Evolutionary conservation across 1,284 basidiomycete species (phyloP).

Genomic region (Tilletiaria anomala): DNA sequence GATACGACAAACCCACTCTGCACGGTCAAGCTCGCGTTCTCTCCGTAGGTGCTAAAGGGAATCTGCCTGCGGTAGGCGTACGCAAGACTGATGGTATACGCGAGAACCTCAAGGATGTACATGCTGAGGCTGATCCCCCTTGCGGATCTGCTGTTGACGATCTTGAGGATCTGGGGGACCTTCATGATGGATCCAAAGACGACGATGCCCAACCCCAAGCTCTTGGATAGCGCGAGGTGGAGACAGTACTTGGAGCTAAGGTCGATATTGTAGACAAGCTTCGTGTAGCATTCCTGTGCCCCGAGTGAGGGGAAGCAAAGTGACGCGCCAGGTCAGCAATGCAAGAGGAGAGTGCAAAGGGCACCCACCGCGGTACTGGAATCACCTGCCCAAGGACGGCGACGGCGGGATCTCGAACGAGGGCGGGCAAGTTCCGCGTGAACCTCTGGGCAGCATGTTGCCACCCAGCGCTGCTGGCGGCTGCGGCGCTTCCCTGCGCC

Average conservation of each 20-base stretch:
- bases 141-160: slow-evolving; percentile 52
- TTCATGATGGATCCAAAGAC: slow-evolving; percentile 89
- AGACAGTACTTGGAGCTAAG: slow-evolving; percentile 52
- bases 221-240: slow-evolving; percentile 82
- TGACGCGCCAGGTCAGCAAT: too few species aligned
- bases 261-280: slow-evolving; percentile 75
- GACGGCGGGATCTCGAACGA: too few species aligned
- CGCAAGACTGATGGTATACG: slow-evolving; percentile 65
- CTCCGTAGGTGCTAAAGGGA: slow-evolving; percentile 84
- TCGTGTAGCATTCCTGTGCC: slow-evolving; percentile 72
- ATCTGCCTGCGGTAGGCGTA: slow-evolving; percentile 71
- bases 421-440: too few species aligned
- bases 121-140: slow-evolving; percentile 56
- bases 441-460: too few species aligned
- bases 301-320: too few species aligned
- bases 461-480: too few species aligned
- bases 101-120: slow-evolving; percentile 53
- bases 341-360: too few species aligned
- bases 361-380: too few species aligned
- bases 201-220: slow-evolving; percentile 79
- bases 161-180: slow-evolving; percentile 62
- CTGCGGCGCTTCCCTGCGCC: too few species aligned
- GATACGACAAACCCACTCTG: slow-evolving; percentile 11
- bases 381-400: too few species aligned
- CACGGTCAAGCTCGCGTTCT: slow-evolving; percentile 35